Percentiles rank a stretch among this genome's conserved stretches.
Conservation (phyloP, 2,329 filamentous ascomycete genomes). For the Pseudopyricularia cyperi region DNA sequence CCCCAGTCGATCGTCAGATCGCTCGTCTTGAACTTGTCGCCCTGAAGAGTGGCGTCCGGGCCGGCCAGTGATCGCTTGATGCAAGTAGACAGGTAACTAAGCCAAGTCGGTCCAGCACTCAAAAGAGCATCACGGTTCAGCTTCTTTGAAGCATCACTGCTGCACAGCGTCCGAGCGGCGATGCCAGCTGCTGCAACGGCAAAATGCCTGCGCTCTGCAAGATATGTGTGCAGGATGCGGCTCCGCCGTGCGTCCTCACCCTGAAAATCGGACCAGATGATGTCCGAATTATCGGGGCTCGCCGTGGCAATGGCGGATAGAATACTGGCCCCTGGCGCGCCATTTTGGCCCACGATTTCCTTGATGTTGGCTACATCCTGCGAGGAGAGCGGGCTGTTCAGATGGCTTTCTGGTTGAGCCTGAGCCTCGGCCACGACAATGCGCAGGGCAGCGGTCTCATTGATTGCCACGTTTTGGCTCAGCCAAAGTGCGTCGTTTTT, state of each 20-base stretch:
- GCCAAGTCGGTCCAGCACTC: conserved; percentile 23
- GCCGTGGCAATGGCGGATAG: conserved; percentile 35
- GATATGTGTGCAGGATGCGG: conserved; percentile 58
- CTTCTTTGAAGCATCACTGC: conserved; percentile 4
- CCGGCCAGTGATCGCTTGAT: conserved; percentile 35
- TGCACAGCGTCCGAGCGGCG: neutral
- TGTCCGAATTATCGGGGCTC: conserved; percentile 35
- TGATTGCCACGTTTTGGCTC: conserved; percentile 62
- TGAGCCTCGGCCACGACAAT: conserved; percentile 77
- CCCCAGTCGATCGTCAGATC: conserved; percentile 47
- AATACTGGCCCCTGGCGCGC: conserved; percentile 43
- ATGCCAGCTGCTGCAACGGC: conserved; percentile 37
- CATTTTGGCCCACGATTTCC: conserved; percentile 56
- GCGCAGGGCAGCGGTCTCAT: conserved; percentile 71
- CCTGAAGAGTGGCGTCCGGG: conserved; percentile 34
- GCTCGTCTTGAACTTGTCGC: conserved; percentile 35
- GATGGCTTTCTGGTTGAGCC: conserved; percentile 57
- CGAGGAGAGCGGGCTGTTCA: conserved; percentile 59
- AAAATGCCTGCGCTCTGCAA: conserved; percentile 58
- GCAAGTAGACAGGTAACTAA: conserved; percentile 31
- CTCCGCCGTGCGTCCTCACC: conserved; percentile 47
- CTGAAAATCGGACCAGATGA: conserved; percentile 46
- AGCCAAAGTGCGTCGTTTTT: conserved; percentile 82
- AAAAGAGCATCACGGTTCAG: conserved; percentile 9
- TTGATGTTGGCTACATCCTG: conserved; percentile 68